Conservation (phyloP, 1,284 basidiomycete species). For the Ustilago xerochloae region DNA sequence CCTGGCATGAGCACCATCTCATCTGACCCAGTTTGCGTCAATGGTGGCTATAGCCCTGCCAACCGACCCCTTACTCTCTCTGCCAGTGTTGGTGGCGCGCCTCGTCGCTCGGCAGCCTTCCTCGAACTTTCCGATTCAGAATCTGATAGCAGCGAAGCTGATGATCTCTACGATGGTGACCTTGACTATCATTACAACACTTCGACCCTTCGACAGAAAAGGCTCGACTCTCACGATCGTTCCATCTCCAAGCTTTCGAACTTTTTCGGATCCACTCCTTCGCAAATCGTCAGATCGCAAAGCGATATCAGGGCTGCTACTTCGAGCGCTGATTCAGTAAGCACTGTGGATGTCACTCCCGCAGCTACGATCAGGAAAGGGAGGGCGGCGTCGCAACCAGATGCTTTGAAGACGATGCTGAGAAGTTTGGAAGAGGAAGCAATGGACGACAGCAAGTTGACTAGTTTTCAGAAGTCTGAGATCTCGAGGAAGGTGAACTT, state of each 20-base stretch:
- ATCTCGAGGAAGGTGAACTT: conserved; percentile 30
- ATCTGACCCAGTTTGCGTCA: neutral
- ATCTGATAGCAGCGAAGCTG: conserved; percentile 29
- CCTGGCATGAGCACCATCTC: neutral
- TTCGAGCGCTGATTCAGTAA: conserved; percentile 4
- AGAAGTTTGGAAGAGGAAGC: conserved; percentile 38
- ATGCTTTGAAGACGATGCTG: conserved; percentile 31
- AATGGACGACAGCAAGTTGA: conserved; percentile 32
- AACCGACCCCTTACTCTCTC: neutral
- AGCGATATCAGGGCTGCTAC: conserved; percentile 10
- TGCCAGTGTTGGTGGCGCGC: conserved; percentile 8
- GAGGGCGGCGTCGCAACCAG: conserved; percentile 6
- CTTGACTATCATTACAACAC: conserved; percentile 5
- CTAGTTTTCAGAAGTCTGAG: conserved; percentile 33
- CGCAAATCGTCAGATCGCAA: conserved; percentile 32
- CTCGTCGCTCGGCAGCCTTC: conserved; percentile 29
- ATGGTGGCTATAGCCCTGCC: neutral
- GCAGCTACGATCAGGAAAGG: neutral
- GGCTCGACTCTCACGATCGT: conserved; percentile 17
- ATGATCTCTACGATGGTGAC: conserved; percentile 13
- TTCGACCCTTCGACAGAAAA: conserved; percentile 8
- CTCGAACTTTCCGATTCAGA: conserved; percentile 42
- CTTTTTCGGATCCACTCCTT: conserved; percentile 47
- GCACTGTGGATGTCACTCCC: neutral
- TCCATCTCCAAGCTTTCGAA: conserved; percentile 42